Percentiles rank a stretch among this genome's conserved stretches.
These are phyloP conservation scores for Metarhizium album DNA, from an alignment of 2,329 filamentous ascomycete genomes.

Conservation along the genomic window DNA sequence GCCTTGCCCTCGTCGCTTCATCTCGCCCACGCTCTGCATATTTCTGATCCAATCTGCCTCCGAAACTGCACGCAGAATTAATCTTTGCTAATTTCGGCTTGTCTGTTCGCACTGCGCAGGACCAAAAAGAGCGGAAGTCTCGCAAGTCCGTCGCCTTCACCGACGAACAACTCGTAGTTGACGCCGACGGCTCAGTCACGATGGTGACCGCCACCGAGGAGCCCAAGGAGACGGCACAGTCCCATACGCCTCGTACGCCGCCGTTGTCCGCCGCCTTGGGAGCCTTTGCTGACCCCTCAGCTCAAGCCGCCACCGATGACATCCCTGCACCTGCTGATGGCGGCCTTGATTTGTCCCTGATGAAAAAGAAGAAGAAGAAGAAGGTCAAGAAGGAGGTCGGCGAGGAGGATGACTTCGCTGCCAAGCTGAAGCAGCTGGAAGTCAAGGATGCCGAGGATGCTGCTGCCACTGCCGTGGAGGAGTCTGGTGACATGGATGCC, in stretches of 20 bases:
- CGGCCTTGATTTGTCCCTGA: constrained; percentile 48
- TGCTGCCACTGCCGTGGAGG: constrained; percentile 36
- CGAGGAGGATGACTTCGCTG: constrained; percentile 53
- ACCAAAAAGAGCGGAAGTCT: constrained; percentile 50
- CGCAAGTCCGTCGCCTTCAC: constrained; percentile 94
- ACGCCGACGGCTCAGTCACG: constrained; percentile 77
- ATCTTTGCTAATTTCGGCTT: neutral
- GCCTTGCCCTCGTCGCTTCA: neutral
- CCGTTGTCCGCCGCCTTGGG: constrained; percentile 44
- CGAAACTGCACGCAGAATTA: neutral
- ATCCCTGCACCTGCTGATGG: constrained; percentile 38
- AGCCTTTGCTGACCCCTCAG: constrained; percentile 40
- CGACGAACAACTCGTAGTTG: constrained; percentile 77
- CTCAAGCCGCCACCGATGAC: constrained; percentile 35
- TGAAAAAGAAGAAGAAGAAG: constrained; percentile 92
- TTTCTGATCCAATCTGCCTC: neutral
- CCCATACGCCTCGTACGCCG: constrained; percentile 61
- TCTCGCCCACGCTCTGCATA: neutral
- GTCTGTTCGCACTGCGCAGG: constrained; percentile 8
- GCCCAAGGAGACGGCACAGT: constrained; percentile 70
- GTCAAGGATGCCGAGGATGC: constrained; percentile 55
- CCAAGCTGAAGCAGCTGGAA: constrained; percentile 51
- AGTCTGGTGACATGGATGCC: constrained; percentile 68
- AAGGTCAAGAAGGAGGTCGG: constrained; percentile 49
- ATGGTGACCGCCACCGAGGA: constrained; percentile 63